Base-by-base conservation (phyloP, 2,329 filamentous ascomycete genomes). In the Aureobasidium sp. region DNA sequence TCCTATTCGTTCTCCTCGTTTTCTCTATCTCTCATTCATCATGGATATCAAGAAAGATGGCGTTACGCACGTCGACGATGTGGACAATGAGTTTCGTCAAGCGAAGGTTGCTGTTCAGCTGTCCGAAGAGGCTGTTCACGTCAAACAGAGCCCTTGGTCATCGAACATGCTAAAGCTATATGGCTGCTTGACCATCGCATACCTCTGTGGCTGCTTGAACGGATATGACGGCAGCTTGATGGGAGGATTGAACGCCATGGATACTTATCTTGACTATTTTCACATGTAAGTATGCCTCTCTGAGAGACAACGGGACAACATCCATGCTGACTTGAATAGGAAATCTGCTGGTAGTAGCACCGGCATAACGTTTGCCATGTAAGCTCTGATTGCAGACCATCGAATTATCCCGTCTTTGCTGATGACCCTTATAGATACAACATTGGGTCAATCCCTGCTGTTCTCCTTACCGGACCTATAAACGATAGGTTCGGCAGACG, bases 281-380 rank as follows among this genome's bases (percentile, higher is more conserved):
- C 16, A 61, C 42, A 61, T 49, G 51, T 59, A 9, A 59, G 27
- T 8, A 32, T 30, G n/a, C 11, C 16, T 21, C 9, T 10, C 21
- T 25, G 36, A 57, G 21, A 36, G 44, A 5, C n/a, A 25, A 29
- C n/a, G 32, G 9, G 9, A 16, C 14, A 30, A 6, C 13, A 5
- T 32, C 25, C 9, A 57, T 34, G 36, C 42, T 61, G 7, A 49
- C 9, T 9, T 36, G 10, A 4, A 13, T 9, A 50, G 50, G 59
- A 11, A 61, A 34, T 49, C 57, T 32, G 49, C 47, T n/a, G 48
- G 50, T 4, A 37, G 53, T 10, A 42, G 44, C 9, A 79, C 78
- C 6, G 78, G 78, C 25, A 78, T 80, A 48, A 76, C 79, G 9
- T 80, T 76, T 59, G 77, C 78, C 37, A 80, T 80, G 55, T 80